phyloP scores from a whole-genome alignment of 1,284 basidiomycete genomes.

The Agaricales sp. region DNA sequence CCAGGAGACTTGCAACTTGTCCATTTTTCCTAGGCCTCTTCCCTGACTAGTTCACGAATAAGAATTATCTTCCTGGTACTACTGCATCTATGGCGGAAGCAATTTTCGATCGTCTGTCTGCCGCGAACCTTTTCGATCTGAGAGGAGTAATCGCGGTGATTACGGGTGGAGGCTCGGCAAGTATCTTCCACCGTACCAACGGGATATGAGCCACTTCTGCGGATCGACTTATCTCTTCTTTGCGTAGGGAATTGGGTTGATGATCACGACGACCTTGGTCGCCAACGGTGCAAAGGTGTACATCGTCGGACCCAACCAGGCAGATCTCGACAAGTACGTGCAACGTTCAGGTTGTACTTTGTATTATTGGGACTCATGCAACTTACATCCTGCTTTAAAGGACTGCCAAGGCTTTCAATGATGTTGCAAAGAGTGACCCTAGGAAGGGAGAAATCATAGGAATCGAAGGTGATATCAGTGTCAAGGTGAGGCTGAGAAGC shows the following conservation, averaged over 20 bases:
- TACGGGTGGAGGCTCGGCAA: constrained; percentile 35
- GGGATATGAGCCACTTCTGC: too few relatives aligned
- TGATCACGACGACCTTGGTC: constrained; percentile 35
- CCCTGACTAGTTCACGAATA: too few relatives aligned
- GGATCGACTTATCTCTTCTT: too few relatives aligned
- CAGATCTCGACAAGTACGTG: constrained; percentile 27
- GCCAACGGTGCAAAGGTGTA: constrained; percentile 41
- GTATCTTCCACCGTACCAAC: constrained; percentile 10
- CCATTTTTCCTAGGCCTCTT: too few relatives aligned
- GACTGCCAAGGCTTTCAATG: constrained; percentile 27
- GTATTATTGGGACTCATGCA: not conserved
- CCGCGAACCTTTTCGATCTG: constrained; percentile 32
- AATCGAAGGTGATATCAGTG: constrained; percentile 33
- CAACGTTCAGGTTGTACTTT: not conserved
- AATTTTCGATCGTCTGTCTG: constrained; percentile 25
- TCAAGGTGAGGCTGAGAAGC: constrained; percentile 24
- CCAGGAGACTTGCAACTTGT: too few relatives aligned
- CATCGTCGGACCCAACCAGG: constrained; percentile 34
- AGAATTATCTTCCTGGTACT: too few relatives aligned
- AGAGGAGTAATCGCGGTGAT: constrained; percentile 36
- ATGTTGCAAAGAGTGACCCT: constrained; percentile 21
- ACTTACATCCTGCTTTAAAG: constrained; percentile 13
- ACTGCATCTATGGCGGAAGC: constrained; percentile 24
- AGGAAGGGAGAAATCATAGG: constrained; percentile 29
- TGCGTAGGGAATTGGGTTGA: constrained; percentile 37